These are phyloP conservation scores for Novymonas esmeraldas DNA, from an alignment of 208 protist species.

Conservation along the genomic window DNA sequence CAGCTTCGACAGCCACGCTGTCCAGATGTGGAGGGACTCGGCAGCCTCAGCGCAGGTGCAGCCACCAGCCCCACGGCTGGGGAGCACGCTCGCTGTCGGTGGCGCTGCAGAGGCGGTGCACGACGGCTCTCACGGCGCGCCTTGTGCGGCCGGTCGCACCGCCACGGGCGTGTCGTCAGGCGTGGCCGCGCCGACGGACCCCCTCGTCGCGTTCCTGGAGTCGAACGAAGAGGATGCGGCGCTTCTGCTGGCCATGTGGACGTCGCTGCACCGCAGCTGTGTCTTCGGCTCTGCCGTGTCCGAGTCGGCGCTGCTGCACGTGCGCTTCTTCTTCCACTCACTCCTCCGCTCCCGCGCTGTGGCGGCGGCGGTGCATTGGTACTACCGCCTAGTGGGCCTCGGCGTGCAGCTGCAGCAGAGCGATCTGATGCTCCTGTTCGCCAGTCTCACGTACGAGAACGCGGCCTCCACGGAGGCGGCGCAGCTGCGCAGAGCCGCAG, in stretches of 20 bases:
- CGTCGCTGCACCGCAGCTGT: constrained; percentile 75
- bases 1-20: too few species aligned
- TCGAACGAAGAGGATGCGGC: constrained; percentile 72
- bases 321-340: constrained; percentile 72
- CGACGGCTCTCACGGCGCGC: too few species aligned
- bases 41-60: too few species aligned
- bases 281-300: constrained; percentile 76
- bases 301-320: constrained; percentile 60
- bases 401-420: constrained; percentile 72
- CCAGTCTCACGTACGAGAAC: constrained; percentile 80
- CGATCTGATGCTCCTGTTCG: constrained; percentile 72
- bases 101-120: too few species aligned
- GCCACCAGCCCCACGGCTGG: too few species aligned
- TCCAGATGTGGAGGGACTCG: too few species aligned
- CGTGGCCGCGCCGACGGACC: too few species aligned
- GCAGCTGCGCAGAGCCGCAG: constrained; percentile 22
- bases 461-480: constrained; percentile 24
- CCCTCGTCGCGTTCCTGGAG: constrained; percentile 69
- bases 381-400: constrained; percentile 67
- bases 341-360: constrained; percentile 71
- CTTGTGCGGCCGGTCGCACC: too few species aligned
- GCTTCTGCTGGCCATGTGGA: constrained; percentile 83
- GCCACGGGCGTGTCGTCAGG: too few species aligned
- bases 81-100: too few species aligned
- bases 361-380: constrained; percentile 62